phyloP scores from a whole-genome alignment of 2,329 filamentous ascomycete genomes.

The Pyrenochaeta sp. region DNA sequence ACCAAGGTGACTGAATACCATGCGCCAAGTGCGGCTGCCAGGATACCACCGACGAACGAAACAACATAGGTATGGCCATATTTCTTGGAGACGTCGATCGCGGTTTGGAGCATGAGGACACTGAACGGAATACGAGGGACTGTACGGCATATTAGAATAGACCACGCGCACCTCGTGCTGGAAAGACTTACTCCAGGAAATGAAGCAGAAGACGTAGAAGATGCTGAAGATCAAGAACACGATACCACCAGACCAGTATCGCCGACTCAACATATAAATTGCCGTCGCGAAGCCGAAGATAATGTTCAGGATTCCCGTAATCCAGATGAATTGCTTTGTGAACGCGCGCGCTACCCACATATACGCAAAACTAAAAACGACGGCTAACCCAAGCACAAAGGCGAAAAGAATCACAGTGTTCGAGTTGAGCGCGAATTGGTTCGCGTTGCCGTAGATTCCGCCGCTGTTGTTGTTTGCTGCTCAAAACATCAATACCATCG shows the following conservation, averaged over 20 bases:
- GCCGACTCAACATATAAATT: slow-evolving; percentile 80
- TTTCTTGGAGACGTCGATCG: slow-evolving; percentile 82
- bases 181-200: slow-evolving; percentile 67
- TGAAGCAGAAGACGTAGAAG: slow-evolving; percentile 83
- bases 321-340: slow-evolving; percentile 91
- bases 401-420: slow-evolving; percentile 88
- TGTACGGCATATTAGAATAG: background rate
- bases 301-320: slow-evolving; percentile 71
- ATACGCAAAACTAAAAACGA: slow-evolving; percentile 79
- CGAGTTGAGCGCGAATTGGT: slow-evolving; percentile 74
- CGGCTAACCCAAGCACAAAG: slow-evolving; percentile 76
- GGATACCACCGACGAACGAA: slow-evolving; percentile 80
- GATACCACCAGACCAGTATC: slow-evolving; percentile 84
- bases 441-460: slow-evolving; percentile 75
- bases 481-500: slow-evolving; percentile 8
- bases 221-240: slow-evolving; percentile 84
- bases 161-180: background rate
- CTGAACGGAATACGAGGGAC: slow-evolving; percentile 87
- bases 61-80: slow-evolving; percentile 88
- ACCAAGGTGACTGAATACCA: slow-evolving; percentile 90
- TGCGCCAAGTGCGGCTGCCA: slow-evolving; percentile 77
- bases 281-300: slow-evolving; percentile 83
- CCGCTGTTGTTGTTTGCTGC: slow-evolving; percentile 67
- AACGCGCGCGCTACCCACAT: slow-evolving; percentile 77
- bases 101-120: slow-evolving; percentile 85